A percentile compares a stretch with the other conserved stretches of the same genome.
Conservation (phyloP, 202 grass and related monocot species). For the Elaeis oleifera region DNA sequence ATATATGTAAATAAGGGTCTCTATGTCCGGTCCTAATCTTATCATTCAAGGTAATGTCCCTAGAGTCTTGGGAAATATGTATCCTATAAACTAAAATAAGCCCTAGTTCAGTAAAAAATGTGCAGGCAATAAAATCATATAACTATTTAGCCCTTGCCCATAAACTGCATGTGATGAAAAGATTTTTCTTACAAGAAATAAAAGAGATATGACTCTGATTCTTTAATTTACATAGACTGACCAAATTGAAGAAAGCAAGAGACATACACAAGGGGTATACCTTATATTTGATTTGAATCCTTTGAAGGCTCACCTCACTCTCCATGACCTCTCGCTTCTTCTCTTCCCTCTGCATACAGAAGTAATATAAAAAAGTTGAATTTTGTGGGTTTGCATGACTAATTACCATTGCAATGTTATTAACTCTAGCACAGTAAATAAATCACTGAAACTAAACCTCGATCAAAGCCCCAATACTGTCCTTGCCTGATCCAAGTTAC, state of each 20-base stretch:
- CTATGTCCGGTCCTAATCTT: too few relatives aligned
- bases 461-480: constrained; percentile 70
- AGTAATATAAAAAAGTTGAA: neutral
- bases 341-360: constrained; percentile 75
- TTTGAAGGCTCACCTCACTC: constrained; percentile 75
- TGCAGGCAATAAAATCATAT: too few relatives aligned
- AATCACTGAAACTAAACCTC: constrained; percentile 43
- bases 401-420: constrained; percentile 17
- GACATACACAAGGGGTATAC: constrained; percentile 23
- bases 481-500: constrained; percentile 94
- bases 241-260: neutral
- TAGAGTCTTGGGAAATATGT: too few relatives aligned
- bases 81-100: too few relatives aligned
- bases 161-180: too few relatives aligned
- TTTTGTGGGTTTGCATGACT: constrained; percentile 4
- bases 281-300: constrained; percentile 91
- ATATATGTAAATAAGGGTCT: too few relatives aligned
- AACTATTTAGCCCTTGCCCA: too few relatives aligned
- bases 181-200: too few relatives aligned
- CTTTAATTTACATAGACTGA: neutral
- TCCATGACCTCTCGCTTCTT: constrained; percentile 77
- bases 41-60: too few relatives aligned
- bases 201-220: neutral
- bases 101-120: too few relatives aligned
- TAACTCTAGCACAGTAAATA: neutral